Conservation (phyloP, 495 filamentous ascomycete genomes). For the Lasiosphaeria hispida region DNA sequence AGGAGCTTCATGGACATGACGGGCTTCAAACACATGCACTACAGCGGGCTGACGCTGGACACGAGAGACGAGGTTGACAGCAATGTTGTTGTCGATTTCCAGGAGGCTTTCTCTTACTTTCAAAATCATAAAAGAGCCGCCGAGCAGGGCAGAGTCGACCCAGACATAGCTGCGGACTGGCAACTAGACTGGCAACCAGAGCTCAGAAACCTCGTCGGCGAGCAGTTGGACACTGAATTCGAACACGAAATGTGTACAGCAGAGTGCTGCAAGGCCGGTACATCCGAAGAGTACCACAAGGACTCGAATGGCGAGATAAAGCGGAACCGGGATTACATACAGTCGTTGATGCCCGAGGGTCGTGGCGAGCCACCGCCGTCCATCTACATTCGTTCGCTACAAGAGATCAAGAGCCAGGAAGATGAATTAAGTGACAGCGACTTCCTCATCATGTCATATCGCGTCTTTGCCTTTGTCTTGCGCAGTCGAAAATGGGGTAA, state of each 20-base stretch:
- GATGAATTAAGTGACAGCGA: conserved; percentile 30
- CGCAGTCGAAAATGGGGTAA: conserved; percentile 45
- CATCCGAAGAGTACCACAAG: conserved; percentile 24
- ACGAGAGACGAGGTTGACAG: conserved; percentile 42
- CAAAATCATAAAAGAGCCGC: no score
- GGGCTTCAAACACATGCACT: conserved; percentile 34
- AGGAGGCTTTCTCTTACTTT: conserved; percentile 35
- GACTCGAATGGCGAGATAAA: conserved; percentile 38
- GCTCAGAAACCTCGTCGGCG: conserved; percentile 1
- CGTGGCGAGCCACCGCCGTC: conserved; percentile 13
- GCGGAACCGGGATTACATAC: conserved; percentile 31
- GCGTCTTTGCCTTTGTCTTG: conserved; percentile 44
- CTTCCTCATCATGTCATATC: conserved; percentile 38
- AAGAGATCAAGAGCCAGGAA: conserved; percentile 9
- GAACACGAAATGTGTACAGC: conserved; percentile 5
- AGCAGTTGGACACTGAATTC: conserved; percentile 1
- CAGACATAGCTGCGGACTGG: conserved; percentile 7
- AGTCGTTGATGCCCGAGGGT: conserved; percentile 18
- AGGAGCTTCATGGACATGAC: conserved; percentile 31
- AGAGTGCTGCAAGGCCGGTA: conserved; percentile 26
- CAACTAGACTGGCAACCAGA: conserved; percentile 17
- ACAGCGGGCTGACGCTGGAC: conserved; percentile 31
- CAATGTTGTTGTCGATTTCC: conserved; percentile 45
- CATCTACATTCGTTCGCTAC: conserved; percentile 17
- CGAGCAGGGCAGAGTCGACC: no score